Base-by-base conservation (phyloP, 1,284 basidiomycete species). In the Austroboletus novae-zelandiae region DNA sequence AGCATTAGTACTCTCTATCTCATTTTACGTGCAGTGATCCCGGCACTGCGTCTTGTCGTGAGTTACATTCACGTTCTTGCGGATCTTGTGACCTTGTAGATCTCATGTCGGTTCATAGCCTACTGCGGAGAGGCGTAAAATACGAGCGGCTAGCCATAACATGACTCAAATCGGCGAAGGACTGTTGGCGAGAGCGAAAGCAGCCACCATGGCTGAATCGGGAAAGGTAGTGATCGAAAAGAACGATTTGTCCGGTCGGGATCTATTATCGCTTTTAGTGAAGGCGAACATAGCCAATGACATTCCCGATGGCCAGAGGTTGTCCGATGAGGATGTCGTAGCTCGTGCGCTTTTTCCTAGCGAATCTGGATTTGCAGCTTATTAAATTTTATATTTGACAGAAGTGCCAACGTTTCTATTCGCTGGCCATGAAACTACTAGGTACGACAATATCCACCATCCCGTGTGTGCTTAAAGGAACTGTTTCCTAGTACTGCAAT, bases 381-480 rank as follows among this genome's bases (percentile, higher is more conserved):
- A 23, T 40, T 18, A 40, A 6, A 14, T 11, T n/a, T 11, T 3
- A 18, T 14, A 11, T 39, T 29, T 37, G 9, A 31, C 55, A 74
- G 74, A 75, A 66, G 63, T 75, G 10, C 66, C 62, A 11, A 65
- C 61, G 11, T 58, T 51, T 37, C 45, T 87, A 3, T 70, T 81
- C 5, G 83, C 84, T 4, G 91, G 91, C 0, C 87, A 92, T 65
- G 90, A 93, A 63, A 93, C 91, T 4, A 86, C 83, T 0, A 81
- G 83, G 78, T 78, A 58, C 6, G 55, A 32, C 31, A 9, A 15
- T 8, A 15, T 17, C 9, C 20, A 5, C 17, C 0, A 27, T 18
- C 4, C 15, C 4, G n/a, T 10, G 8, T 14, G 6, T 36, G 11
- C 13, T 13, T 40, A 14, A 32, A n/a, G 9, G 14, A 20, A 9